A percentile compares a stretch with the other conserved stretches of the same genome.
phyloP scores from a whole-genome alignment of 1,284 basidiomycete genomes.

The Jaminaea rosea region DNA sequence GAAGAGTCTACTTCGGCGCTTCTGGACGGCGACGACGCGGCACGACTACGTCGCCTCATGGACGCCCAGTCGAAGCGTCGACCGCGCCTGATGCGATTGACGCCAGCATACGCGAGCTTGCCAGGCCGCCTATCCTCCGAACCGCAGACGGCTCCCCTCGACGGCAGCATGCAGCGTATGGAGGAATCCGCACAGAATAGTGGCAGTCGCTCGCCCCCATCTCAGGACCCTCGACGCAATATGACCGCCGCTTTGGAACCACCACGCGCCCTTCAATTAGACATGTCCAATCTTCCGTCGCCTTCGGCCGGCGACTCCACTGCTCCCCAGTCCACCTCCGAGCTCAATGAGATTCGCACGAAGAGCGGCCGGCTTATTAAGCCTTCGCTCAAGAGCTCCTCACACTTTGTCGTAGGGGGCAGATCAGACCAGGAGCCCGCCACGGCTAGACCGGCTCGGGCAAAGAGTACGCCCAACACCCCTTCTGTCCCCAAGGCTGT shows the following conservation, averaged over 20 bases:
- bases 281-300: conserved; percentile 29
- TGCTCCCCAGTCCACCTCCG: conserved; percentile 12
- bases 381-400: conserved; percentile 61
- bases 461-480: conserved; percentile 51
- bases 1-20: background rate
- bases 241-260: conserved; percentile 26
- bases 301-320: conserved; percentile 17
- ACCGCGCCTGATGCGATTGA: conserved; percentile 30
- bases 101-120: conserved; percentile 23
- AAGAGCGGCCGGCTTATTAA: conserved; percentile 88
- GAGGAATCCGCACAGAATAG: too few species aligned
- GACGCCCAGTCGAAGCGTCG: conserved; percentile 24
- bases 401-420: conserved; percentile 33
- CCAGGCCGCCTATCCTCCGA: conserved; percentile 18
- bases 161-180: too few species aligned
- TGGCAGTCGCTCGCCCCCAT: too few species aligned
- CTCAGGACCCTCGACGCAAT: too few species aligned
- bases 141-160: too few species aligned
- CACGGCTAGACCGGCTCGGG: conserved; percentile 14
- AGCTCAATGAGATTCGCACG: conserved; percentile 59
- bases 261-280: conserved; percentile 28
- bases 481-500: conserved; percentile 68
- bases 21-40: background rate
- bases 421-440: conserved; percentile 51
- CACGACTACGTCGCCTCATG: conserved; percentile 12